Conservation (phyloP, 1,139 yeast species). For the Kodamaea derodonti region DNA sequence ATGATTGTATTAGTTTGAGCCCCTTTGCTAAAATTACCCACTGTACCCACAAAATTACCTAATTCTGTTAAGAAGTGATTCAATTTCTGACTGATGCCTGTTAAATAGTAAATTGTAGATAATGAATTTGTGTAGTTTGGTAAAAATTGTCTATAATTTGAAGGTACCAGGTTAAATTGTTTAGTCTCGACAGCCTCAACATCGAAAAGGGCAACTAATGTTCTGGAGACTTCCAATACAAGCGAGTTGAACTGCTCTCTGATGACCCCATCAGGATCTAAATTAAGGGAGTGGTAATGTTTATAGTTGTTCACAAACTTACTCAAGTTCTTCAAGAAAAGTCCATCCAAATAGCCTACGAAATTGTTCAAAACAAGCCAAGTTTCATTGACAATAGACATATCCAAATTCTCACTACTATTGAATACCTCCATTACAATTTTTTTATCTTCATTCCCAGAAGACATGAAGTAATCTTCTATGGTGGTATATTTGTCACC, state of each 20-base stretch:
- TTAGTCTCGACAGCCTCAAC: conserved; percentile 25
- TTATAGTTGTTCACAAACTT: conserved; percentile 38
- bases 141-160: conserved; percentile 34
- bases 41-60: conserved; percentile 30
- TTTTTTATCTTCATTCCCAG: conserved; percentile 22
- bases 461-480: conserved; percentile 33
- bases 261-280: conserved; percentile 31
- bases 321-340: conserved; percentile 26
- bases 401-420: conserved; percentile 39
- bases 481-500: conserved; percentile 38
- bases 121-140: conserved; percentile 43
- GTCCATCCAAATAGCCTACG: conserved; percentile 31
- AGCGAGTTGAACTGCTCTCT: conserved; percentile 25
- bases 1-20: conserved; percentile 37
- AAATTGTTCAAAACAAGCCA: conserved; percentile 43
- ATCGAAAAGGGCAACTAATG: conserved; percentile 30
- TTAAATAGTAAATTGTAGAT: conserved; percentile 36
- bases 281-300: conserved; percentile 27
- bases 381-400: conserved; percentile 42
- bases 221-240: conserved; percentile 24
- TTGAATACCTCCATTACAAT: conserved; percentile 34
- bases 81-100: conserved; percentile 27
- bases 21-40: conserved; percentile 33
- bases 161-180: conserved; percentile 36
- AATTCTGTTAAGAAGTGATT: conserved; percentile 30